phyloP scores from a whole-genome alignment of 805 yeast genomes.

The Priceomyces fermenticarens region DNA sequence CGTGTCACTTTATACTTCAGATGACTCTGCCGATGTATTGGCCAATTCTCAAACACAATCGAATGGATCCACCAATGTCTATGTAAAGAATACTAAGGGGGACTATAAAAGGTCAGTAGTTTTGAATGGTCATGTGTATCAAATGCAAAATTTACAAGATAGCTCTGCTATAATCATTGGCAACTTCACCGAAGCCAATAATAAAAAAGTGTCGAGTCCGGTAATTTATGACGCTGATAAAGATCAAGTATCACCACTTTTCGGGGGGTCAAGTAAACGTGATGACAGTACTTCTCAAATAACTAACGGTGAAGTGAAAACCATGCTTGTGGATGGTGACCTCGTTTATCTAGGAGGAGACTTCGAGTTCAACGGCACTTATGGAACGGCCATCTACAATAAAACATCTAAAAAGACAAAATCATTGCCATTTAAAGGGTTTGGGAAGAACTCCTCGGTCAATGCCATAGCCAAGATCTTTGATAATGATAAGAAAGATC shows the following conservation, averaged over 20 bases:
- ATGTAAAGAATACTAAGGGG: not conserved
- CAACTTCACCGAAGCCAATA: conserved; percentile 32
- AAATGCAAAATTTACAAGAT: conserved; percentile 21
- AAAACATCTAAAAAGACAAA: conserved; percentile 35
- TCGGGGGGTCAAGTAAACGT: conserved; percentile 13
- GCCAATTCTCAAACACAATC: conserved; percentile 10
- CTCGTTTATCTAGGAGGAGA: conserved; percentile 80
- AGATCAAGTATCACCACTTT: conserved; percentile 19
- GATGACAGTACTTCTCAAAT: conserved; percentile 8
- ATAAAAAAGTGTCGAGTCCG: conserved; percentile 24
- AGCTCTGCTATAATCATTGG: conserved; percentile 34
- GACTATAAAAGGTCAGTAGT: conserved; percentile 21
- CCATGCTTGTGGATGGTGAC: conserved; percentile 39
- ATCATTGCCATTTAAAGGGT: conserved; percentile 72
- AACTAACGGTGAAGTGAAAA: conserved; percentile 29
- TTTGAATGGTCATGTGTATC: conserved; percentile 29
- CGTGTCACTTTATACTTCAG: conserved; percentile 24
- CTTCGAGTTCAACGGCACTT: conserved; percentile 49
- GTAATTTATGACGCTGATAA: conserved; percentile 32
- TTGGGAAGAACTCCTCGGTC: conserved; percentile 56
- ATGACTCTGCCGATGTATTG: conserved; percentile 23
- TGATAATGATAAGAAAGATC: conserved; percentile 27
- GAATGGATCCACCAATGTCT: conserved; percentile 4
- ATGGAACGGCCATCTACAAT: conserved; percentile 68
- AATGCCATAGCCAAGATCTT: conserved; percentile 56